Percentiles rank a stretch among this genome's conserved stretches.
These are phyloP conservation scores for Microsporum ferrugineum DNA, from an alignment of 2,329 filamentous ascomycete species.

Conservation along the genomic window DNA sequence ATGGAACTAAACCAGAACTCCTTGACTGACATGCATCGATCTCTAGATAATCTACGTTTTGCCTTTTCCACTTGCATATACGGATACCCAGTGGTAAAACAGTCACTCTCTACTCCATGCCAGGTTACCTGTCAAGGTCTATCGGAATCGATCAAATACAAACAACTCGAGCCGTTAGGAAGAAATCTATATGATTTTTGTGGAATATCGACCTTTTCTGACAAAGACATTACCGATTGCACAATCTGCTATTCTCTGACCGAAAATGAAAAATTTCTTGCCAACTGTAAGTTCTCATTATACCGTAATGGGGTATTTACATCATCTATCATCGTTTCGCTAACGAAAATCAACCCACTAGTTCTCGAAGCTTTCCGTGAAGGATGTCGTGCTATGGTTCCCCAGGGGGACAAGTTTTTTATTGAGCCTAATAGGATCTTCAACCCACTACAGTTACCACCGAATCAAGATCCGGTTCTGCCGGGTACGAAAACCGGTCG, in stretches of 20 bases:
- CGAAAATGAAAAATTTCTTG: constrained; percentile 29
- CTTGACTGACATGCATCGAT: constrained; percentile 10
- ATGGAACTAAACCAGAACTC: neutral
- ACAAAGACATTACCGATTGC: constrained; percentile 33
- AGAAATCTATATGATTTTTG: constrained; percentile 30
- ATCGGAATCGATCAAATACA: constrained; percentile 22
- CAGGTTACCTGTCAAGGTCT: constrained; percentile 33
- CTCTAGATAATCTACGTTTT: constrained; percentile 36
- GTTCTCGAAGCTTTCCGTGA: constrained; percentile 38
- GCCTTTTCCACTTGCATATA: constrained; percentile 36
- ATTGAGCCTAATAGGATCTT: constrained; percentile 34
- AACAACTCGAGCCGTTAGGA: constrained; percentile 21
- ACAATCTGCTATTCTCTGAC: constrained; percentile 35
- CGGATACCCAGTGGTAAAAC: constrained; percentile 26
- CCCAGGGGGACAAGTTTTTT: constrained; percentile 27
- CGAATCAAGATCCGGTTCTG: constrained; percentile 18
- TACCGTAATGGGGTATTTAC: neutral
- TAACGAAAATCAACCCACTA: constrained; percentile 13
- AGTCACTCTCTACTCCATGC: constrained; percentile 34
- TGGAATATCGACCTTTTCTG: constrained; percentile 27
- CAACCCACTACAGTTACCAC: constrained; percentile 28
- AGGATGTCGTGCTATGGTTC: constrained; percentile 33
- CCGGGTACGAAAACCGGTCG: constrained; percentile 15
- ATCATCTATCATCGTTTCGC: constrained; percentile 6
- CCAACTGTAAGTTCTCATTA: constrained; percentile 29